A percentile compares a stretch with the other conserved stretches of the same genome.
Evolutionary conservation across 2,329 filamentous ascomycete species (phyloP).

Genomic region (Alternaria burnsii): DNA sequence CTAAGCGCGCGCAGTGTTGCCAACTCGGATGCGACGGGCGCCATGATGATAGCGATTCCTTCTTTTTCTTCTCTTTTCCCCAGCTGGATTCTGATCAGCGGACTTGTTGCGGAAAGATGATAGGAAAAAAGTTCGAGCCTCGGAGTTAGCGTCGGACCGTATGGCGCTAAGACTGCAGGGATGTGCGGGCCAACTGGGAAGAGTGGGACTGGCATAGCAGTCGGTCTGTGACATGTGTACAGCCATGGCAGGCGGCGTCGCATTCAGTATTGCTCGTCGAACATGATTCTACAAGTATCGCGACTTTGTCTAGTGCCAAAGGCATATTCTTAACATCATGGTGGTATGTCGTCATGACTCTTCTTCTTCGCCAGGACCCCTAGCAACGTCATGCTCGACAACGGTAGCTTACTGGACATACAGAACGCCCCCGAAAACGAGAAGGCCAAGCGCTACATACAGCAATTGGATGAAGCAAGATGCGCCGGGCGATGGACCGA

Average conservation of each 20-base stretch:
- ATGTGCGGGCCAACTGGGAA: slow-evolving; percentile 24
- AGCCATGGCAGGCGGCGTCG: slow-evolving; percentile 31
- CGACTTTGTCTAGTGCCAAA: slow-evolving; percentile 37
- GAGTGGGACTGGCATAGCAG: slow-evolving; percentile 23
- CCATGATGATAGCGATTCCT: slow-evolving; percentile 24
- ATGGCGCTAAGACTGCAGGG: slow-evolving; percentile 34
- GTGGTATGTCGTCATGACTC: slow-evolving; percentile 40
- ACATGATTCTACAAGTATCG: slow-evolving; percentile 39
- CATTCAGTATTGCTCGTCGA: slow-evolving; percentile 36
- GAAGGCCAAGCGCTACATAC: slow-evolving; percentile 85
- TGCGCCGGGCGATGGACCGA: slow-evolving; percentile 88
- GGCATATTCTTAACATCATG: slow-evolving; percentile 44
- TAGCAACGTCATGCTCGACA: slow-evolving; percentile 44
- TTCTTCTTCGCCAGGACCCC: not conserved
- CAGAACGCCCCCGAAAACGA: slow-evolving; percentile 63
- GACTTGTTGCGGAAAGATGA: slow-evolving; percentile 9
- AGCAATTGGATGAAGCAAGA: slow-evolving; percentile 82
- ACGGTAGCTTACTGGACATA: slow-evolving; percentile 37
- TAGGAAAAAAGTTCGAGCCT: slow-evolving; percentile 34
- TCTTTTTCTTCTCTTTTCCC: not conserved
- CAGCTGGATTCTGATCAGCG: not conserved
- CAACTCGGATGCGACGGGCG: slow-evolving; percentile 36
- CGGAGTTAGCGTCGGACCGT: slow-evolving; percentile 33
- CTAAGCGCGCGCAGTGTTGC: slow-evolving; percentile 60
- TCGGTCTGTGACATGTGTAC: slow-evolving; percentile 32